A percentile compares a stretch with the other conserved stretches of the same genome.
Conservation (phyloP, 139 green algal species). For the Chlorella sp. region DNA sequence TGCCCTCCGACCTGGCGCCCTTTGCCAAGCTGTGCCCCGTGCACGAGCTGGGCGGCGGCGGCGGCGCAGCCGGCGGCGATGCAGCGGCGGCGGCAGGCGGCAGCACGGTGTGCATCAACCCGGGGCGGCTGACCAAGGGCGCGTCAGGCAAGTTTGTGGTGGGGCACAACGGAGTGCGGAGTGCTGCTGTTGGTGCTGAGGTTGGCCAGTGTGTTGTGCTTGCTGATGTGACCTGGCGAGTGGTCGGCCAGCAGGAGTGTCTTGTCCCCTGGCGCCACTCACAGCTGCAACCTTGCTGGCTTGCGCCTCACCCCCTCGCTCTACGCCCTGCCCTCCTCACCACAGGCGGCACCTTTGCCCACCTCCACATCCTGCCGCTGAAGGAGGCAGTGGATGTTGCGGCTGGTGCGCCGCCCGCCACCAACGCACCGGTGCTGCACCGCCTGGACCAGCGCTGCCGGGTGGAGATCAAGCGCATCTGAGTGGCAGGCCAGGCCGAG, state of each 20-base stretch:
- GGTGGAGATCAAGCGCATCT: constrained; percentile 55
- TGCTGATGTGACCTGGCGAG: neutral
- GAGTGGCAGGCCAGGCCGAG: neutral
- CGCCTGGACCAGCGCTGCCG: constrained; percentile 45
- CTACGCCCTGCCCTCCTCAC: neutral
- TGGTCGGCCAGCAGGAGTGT: too few species aligned
- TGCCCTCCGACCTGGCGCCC: constrained; percentile 90
- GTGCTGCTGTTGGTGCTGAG: neutral
- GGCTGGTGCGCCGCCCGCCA: constrained; percentile 22
- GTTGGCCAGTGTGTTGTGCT: neutral
- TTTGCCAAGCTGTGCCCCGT: constrained; percentile 85
- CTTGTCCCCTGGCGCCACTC: too few species aligned
- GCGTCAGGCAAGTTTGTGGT: neutral
- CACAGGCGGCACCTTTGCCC: constrained; percentile 77
- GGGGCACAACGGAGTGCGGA: neutral
- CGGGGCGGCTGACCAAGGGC: constrained; percentile 80
- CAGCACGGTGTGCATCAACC: constrained; percentile 79
- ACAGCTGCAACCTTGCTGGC: too few species aligned
- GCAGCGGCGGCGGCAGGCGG: neutral
- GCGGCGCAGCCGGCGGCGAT: neutral
- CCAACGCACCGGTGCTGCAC: constrained; percentile 34
- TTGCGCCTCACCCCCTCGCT: neutral
- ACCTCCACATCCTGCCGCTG: constrained; percentile 53
- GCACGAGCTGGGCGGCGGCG: neutral
- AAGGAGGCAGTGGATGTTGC: constrained; percentile 24